Percentiles rank a stretch among this genome's conserved stretches.
These are phyloP conservation scores for Acorus gramineus DNA, from an alignment of 106 monocot genomes.

Conservation along the genomic window DNA sequence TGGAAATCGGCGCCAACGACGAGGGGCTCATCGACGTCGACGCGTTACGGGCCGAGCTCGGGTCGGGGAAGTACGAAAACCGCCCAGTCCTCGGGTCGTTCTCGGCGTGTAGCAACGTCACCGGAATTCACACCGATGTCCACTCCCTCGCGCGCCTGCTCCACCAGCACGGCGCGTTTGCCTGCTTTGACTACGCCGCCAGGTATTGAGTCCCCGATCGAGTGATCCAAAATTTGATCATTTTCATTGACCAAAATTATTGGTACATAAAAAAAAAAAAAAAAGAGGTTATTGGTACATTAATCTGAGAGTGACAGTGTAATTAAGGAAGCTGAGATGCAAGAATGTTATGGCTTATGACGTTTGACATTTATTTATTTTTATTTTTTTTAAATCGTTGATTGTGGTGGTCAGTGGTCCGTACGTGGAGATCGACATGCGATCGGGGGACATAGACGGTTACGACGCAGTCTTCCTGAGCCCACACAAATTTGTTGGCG, in stretches of 20 bases:
- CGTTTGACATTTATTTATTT: no score
- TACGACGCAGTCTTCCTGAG: conserved; percentile 53
- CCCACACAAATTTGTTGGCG: conserved; percentile 49
- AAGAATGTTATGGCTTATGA: no score
- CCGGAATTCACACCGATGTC: conserved; percentile 35
- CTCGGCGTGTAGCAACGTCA: conserved; percentile 55
- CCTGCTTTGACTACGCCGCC: conserved; percentile 50
- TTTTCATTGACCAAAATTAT: no score
- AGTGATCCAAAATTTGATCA: no score
- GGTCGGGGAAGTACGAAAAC: conserved; percentile 1
- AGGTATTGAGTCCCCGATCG: conserved; percentile 14
- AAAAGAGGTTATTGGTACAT: no score
- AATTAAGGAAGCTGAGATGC: no score
- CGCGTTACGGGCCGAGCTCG: conserved; percentile 12
- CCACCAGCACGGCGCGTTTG: conserved; percentile 34
- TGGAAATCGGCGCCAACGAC: conserved; percentile 35
- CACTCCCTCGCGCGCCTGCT: conserved; percentile 24
- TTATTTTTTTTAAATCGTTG: background rate
- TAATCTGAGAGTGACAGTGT: no score
- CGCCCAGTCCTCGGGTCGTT: conserved; percentile 48
- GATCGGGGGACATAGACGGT: conserved; percentile 26
- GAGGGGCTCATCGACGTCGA: conserved; percentile 25
- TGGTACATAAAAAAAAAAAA: no score
- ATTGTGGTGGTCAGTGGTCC: conserved; percentile 24
- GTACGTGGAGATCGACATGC: conserved; percentile 37